These are phyloP conservation scores for Phialemonium atrogriseum DNA, from an alignment of 2,329 filamentous ascomycete species.

Conservation along the genomic window DNA sequence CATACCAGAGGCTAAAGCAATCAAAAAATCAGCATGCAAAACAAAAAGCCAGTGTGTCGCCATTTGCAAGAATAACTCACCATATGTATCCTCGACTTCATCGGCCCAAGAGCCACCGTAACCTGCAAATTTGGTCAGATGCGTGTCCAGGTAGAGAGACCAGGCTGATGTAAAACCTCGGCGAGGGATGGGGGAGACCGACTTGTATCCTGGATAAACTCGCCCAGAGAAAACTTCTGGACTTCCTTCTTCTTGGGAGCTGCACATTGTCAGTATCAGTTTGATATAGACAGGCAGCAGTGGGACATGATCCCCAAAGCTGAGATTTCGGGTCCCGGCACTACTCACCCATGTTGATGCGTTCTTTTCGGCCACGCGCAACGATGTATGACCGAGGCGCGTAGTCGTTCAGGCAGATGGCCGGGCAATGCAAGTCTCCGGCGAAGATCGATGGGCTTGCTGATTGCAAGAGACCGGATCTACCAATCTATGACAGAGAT, in stretches of 20 bases:
- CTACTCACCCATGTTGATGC: constrained; percentile 24
- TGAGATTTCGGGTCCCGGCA: constrained; percentile 4
- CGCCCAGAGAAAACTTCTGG: constrained; percentile 96
- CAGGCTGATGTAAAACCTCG: constrained; percentile 7
- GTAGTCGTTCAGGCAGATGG: constrained; percentile 15
- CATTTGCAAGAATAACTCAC: constrained; percentile 42
- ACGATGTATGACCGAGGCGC: constrained; percentile 18
- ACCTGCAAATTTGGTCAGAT: constrained; percentile 22
- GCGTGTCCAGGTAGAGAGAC: not conserved
- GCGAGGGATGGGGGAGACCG: constrained; percentile 32
- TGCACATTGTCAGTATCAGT: constrained; percentile 43
- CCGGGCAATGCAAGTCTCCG: constrained; percentile 10
- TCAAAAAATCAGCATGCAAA: constrained; percentile 17
- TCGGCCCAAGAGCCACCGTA: constrained; percentile 89
- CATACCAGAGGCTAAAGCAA: constrained; percentile 25
- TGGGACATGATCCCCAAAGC: constrained; percentile 3
- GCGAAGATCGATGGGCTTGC: no score
- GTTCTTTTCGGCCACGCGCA: constrained; percentile 19
- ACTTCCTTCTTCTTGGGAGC: constrained; percentile 89
- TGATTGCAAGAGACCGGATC: no score
- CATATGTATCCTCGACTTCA: constrained; percentile 86
- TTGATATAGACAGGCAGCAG: constrained; percentile 5
- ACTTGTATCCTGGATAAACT: constrained; percentile 91
- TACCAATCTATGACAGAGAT: no score
- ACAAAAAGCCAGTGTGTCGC: constrained; percentile 10